Conservation (phyloP, 2,329 filamentous ascomycete species). For the Aureobasidium sp. region DNA sequence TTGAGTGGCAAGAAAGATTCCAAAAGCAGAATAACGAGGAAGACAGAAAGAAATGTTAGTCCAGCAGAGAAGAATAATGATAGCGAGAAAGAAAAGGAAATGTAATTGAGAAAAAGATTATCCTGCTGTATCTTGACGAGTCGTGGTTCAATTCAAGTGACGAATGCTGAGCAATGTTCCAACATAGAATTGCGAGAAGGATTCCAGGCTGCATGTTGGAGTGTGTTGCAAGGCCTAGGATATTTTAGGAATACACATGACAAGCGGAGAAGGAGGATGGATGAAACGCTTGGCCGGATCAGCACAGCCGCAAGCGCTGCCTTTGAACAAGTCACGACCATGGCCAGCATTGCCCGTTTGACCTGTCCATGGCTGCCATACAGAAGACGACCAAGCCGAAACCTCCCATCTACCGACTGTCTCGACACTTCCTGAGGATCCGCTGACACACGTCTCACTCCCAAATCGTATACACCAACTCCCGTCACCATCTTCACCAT, state of each 20-base stretch:
- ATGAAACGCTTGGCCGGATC: not conserved
- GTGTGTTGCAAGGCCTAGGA: too few species aligned
- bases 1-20: not conserved
- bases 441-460: not conserved
- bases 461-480: not conserved
- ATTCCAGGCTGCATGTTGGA: too few species aligned
- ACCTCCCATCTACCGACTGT: not conserved
- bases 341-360: not conserved
- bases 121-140: not conserved
- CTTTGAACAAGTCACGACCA: not conserved
- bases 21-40: not conserved
- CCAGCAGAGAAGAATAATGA: not conserved
- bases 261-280: too few species aligned
- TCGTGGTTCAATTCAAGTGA: not conserved
- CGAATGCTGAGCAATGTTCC: not conserved
- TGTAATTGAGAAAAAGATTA: not conserved
- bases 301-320: slow-evolving; percentile 8
- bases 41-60: not conserved
- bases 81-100: not conserved
- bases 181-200: too few species aligned
- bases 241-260: too few species aligned
- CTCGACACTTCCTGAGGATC: not conserved
- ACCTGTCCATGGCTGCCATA: not conserved
- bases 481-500: not conserved
- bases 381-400: not conserved